These are phyloP conservation scores for Rheum nobile DNA, from an alignment of 148 eudicot species.

Conservation along the genomic window DNA sequence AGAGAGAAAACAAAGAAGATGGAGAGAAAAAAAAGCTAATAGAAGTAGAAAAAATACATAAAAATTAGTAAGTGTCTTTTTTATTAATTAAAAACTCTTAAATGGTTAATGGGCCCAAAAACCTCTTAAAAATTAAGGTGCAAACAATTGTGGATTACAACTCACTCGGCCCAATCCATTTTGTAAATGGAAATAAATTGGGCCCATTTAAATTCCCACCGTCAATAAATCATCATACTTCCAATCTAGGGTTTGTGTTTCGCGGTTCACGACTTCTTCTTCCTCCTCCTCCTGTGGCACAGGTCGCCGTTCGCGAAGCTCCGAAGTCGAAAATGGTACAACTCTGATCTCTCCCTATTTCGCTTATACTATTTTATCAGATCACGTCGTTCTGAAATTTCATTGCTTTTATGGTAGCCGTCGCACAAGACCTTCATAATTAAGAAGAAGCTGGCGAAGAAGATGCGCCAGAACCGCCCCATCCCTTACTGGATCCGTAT, in stretches of 20 bases:
- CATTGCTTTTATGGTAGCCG: neutral
- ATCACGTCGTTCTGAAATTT: neutral
- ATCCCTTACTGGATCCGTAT: conserved; percentile 11
- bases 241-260: conserved; percentile 1
- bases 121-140: neutral
- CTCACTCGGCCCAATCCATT: neutral
- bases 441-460: conserved; percentile 11
- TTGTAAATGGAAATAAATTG: neutral
- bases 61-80: no score
- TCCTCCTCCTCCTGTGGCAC: neutral
- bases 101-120: no score
- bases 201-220: neutral
- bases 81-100: no score
- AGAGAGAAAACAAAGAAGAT: no score
- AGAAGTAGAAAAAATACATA: no score
- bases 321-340: neutral
- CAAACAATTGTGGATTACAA: neutral
- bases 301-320: conserved; percentile 1
- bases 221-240: neutral
- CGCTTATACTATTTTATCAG: neutral
- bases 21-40: no score
- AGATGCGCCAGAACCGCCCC: conserved; percentile 10
- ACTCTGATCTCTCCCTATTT: neutral
- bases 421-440: conserved; percentile 12
- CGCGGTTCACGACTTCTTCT: neutral